Evolutionary conservation across 495 filamentous ascomycete genomes (phyloP), one percentile per base, ranked within the genome.

Genomic region (Thermothielavioides terrestris): DNA sequence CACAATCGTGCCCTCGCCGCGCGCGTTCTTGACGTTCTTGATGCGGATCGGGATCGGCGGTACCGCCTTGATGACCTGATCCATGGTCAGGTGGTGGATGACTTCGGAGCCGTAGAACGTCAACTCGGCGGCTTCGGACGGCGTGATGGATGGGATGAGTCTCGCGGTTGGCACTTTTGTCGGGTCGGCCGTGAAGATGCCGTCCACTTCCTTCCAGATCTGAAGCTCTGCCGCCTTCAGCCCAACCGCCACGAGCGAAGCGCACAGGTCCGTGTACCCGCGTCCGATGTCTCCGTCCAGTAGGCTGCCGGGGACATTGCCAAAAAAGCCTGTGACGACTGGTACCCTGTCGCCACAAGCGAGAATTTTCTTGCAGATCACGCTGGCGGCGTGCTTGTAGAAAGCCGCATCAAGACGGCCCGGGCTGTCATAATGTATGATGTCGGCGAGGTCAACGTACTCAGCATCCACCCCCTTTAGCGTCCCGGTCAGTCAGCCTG

Each of bases 41-140:
- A 97, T 97, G 49, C 92, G 86, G 57, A 96, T 94, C 8, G 85
- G 88, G 64, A 97, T 97, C 12, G 78, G 79, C 0, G 80, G 80
- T 45, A 78, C 77, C 3, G 91, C 89, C 42, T 82, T 85, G 65
- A 97, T 95, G 42, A 92, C 92, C 64, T 96, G 92, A 68, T 98
- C 89, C 88, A 98, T 97, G 46, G 92, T 98, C 61, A 95, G 84
- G 42, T 92, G 92, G 59, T 98, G 92, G 55, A 98, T 96, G 56
- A 98, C 92, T 65, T 94, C 88, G 15, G 86, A 89, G 53, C 89
- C 89, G 63, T 94, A 94, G 61, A 92, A 95, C 9, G 89, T 95
- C 55, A 94, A 74, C 63, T 95, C 89, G 6, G 89, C 87, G 6
- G 89, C 89, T 59, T 95, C 89, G 28, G 86, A 79, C 0, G 89